Conservation (phyloP, 257 asterid species). For the Solanum corneliomulleri region DNA sequence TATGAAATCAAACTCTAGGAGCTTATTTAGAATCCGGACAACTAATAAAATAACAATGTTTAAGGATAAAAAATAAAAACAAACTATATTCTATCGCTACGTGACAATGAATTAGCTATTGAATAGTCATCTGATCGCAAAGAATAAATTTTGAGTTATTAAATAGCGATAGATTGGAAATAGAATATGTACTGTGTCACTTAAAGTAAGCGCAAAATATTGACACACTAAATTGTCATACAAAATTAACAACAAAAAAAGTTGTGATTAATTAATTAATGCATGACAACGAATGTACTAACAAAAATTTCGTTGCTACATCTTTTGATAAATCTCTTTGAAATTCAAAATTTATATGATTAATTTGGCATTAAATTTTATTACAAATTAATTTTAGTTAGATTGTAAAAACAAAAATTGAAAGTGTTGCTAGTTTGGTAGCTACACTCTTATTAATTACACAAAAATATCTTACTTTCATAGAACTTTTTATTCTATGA, state of each 20-base stretch:
- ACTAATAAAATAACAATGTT: not conserved
- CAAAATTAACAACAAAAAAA: not conserved
- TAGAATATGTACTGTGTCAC: not conserved
- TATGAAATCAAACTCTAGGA: not conserved
- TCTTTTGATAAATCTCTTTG: not conserved
- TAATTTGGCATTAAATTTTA: not conserved
- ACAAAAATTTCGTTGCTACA: not conserved
- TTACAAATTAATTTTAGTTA: no score
- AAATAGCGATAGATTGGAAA: not conserved
- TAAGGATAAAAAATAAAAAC: not conserved
- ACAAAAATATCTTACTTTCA: not conserved
- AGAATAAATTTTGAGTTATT: no score
- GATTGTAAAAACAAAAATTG: not conserved
- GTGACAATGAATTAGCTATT: not conserved
- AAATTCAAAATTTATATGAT: no score
- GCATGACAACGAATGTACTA: not conserved
- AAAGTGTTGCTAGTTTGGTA: not conserved
- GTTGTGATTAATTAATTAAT: not conserved
- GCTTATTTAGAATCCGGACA: not conserved
- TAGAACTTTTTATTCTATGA: not conserved
- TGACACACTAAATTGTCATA: not conserved
- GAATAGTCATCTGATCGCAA: not conserved
- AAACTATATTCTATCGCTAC: not conserved
- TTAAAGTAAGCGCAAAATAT: not conserved
- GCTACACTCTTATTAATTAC: not conserved